A percentile compares a stretch with the other conserved stretches of the same genome.
These are phyloP conservation scores for Leptographium procerum DNA, from an alignment of 2,329 filamentous ascomycete species.

Conservation along the genomic window DNA sequence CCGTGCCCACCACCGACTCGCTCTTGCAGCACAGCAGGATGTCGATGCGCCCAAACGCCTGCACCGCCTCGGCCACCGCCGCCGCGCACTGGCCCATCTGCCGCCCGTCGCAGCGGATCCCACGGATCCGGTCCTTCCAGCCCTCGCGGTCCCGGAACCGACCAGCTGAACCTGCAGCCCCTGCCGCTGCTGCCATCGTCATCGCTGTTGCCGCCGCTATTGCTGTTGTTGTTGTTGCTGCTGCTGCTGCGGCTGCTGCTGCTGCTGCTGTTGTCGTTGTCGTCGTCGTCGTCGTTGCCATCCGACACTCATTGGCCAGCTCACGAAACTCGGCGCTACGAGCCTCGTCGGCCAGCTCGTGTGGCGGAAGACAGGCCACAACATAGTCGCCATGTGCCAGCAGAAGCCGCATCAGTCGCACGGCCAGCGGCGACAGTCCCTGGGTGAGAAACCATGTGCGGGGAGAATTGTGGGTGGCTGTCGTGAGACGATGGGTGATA, in stretches of 20 bases:
- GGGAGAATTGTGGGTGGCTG: conserved; percentile 59
- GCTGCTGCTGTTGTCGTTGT: background rate
- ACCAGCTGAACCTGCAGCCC: background rate
- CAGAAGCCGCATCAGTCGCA: conserved; percentile 69
- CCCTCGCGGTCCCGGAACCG: conserved; percentile 51
- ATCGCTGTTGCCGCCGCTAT: background rate
- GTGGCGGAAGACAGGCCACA: conserved; percentile 68
- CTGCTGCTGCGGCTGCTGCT: background rate
- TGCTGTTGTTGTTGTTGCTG: conserved; percentile 19
- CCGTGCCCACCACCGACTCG: conserved; percentile 78
- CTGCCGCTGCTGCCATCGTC: background rate
- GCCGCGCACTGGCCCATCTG: conserved; percentile 64
- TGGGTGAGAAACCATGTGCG: conserved; percentile 90
- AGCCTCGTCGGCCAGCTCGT: conserved; percentile 65
- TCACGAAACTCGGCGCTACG: conserved; percentile 70
- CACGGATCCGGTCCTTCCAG: conserved; percentile 68
- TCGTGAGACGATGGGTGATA: background rate
- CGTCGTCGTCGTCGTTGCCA: background rate
- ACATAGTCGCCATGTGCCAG: conserved; percentile 89
- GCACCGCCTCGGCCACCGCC: conserved; percentile 75
- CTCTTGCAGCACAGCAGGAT: conserved; percentile 83
- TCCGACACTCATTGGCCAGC: conserved; percentile 59
- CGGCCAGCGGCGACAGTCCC: conserved; percentile 72
- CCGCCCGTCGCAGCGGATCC: conserved; percentile 52
- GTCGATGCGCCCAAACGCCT: conserved; percentile 76